Evolutionary conservation across 345 rosid species (phyloP).

Genomic region (Lepidium africanum): DNA sequence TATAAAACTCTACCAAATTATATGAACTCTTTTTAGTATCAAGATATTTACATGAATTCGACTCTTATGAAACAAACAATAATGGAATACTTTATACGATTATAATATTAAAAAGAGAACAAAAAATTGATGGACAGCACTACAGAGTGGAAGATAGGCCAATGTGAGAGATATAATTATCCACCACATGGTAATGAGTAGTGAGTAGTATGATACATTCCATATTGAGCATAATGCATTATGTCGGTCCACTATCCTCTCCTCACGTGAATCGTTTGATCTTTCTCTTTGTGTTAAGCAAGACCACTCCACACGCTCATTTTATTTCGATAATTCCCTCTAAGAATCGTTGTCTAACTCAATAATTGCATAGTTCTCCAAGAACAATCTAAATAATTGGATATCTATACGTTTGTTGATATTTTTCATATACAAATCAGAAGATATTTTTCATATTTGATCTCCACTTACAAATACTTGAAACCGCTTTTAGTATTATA

Average conservation of each 20-base stretch:
- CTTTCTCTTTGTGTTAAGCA: neutral
- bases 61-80: neutral
- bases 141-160: slow-evolving; percentile 14
- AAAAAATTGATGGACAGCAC: slow-evolving; percentile 6
- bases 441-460: neutral
- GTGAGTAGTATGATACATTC: slow-evolving; percentile 18
- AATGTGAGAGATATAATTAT: slow-evolving; percentile 6
- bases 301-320: slow-evolving; percentile 4
- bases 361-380: neutral
- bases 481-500: neutral
- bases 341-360: neutral
- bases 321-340: neutral
- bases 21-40: neutral
- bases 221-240: slow-evolving; percentile 20
- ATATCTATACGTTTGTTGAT: neutral
- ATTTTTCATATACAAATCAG: neutral
- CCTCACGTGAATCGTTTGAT: slow-evolving; percentile 23
- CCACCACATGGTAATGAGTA: slow-evolving; percentile 30
- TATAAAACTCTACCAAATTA: neutral
- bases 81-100: neutral
- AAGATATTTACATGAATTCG: neutral
- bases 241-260: slow-evolving; percentile 21
- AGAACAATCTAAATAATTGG: neutral
- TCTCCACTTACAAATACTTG: neutral
- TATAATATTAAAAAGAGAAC: neutral